Evolutionary conservation across 2,329 filamentous ascomycete species (phyloP).

Genomic region (Ascochyta pisi): DNA sequence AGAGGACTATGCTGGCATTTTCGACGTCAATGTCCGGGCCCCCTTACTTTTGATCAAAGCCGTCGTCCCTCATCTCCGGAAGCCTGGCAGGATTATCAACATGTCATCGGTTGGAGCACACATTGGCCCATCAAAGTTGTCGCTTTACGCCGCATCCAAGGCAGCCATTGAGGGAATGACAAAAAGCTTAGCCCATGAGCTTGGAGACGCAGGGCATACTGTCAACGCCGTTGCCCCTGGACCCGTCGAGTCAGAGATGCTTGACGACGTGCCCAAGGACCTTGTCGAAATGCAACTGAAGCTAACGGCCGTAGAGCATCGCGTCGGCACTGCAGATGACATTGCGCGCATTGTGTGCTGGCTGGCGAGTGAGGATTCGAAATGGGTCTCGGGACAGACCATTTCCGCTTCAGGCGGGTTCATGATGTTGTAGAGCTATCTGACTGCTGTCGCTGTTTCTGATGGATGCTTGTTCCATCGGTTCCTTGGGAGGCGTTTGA

Average conservation of each 20-base stretch:
- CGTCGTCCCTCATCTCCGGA: constrained; percentile 59
- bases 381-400: constrained; percentile 59
- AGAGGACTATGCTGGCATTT: constrained; percentile 62
- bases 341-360: constrained; percentile 64
- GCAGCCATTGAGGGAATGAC: constrained; percentile 68
- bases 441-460: constrained; percentile 21
- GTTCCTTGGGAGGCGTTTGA: constrained; percentile 25
- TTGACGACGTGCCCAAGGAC: constrained; percentile 59
- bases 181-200: constrained; percentile 64
- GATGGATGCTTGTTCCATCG: constrained; percentile 25
- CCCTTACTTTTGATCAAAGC: constrained; percentile 62
- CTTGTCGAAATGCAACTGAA: constrained; percentile 59
- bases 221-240: constrained; percentile 68
- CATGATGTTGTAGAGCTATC: constrained; percentile 34
- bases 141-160: constrained; percentile 64
- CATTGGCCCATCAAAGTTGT: constrained; percentile 53
- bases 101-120: constrained; percentile 63
- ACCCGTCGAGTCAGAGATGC: constrained; percentile 65
- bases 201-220: constrained; percentile 64
- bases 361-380: constrained; percentile 57
- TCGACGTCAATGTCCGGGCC: constrained; percentile 64
- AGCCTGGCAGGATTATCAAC: constrained; percentile 63
- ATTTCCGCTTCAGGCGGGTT: constrained; percentile 63
- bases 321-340: constrained; percentile 61
- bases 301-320: constrained; percentile 59